phyloP scores from a whole-genome alignment of 208 protist species.

The Leishmania tropica region DNA sequence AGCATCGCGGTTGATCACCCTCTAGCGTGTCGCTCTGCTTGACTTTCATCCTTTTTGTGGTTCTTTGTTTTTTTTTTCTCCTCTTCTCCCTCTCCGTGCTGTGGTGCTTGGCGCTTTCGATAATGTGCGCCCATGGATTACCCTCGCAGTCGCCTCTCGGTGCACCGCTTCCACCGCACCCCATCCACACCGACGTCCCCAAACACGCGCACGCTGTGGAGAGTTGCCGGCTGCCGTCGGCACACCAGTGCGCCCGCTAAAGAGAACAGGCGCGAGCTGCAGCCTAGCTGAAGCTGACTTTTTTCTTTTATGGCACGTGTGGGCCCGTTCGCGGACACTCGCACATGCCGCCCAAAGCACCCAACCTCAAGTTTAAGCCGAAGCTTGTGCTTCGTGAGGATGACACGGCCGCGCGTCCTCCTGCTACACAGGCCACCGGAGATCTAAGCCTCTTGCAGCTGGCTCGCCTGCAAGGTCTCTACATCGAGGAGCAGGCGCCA shows the following conservation, averaged over 20 bases:
- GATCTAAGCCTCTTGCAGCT: conserved; percentile 63
- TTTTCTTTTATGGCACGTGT: not conserved
- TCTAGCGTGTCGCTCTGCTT: not conserved
- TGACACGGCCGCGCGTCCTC: conserved; percentile 13
- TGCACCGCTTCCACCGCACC: not conserved
- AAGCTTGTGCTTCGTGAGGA: conserved; percentile 48
- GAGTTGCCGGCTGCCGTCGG: not conserved
- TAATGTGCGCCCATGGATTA: not conserved
- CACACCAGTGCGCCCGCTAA: not conserved
- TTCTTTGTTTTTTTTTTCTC: not conserved
- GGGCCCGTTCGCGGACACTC: not conserved
- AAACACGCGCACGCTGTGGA: not conserved
- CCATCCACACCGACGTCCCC: not conserved
- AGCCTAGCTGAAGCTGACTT: not conserved
- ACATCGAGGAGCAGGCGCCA: conserved; percentile 26
- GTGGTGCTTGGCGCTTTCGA: not conserved
- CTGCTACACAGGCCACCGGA: conserved; percentile 9
- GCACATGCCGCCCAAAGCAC: conserved; percentile 70
- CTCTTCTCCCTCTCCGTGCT: not conserved
- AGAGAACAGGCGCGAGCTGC: not conserved
- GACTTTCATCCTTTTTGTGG: not conserved
- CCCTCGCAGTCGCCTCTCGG: not conserved
- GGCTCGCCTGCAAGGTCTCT: conserved; percentile 56
- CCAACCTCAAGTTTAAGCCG: conserved; percentile 73
- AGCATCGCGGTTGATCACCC: not conserved